Evolutionary conservation across 306 rosid species (phyloP).

Genomic region (Ziziphus jujuba): DNA sequence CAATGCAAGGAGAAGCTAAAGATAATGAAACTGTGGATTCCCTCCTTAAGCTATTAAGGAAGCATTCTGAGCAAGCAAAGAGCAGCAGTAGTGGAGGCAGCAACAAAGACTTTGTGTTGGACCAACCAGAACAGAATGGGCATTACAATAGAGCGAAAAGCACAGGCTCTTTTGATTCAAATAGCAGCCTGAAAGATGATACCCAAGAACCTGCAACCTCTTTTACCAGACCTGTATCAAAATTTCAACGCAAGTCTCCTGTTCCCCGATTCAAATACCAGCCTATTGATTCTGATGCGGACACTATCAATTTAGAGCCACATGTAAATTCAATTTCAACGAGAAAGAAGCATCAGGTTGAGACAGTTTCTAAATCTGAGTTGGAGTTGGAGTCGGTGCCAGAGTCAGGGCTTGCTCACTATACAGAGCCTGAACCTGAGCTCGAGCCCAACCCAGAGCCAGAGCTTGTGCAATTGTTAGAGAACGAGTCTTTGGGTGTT

Average conservation of each 20-base stretch:
- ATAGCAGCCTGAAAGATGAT: constrained; percentile 46
- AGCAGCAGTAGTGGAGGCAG: constrained; percentile 44
- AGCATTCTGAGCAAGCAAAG: constrained; percentile 85
- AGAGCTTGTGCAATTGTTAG: constrained; percentile 48
- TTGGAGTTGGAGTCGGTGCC: constrained; percentile 32
- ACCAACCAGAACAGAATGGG: constrained; percentile 49
- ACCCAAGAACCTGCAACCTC: constrained; percentile 44
- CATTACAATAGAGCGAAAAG: constrained; percentile 41
- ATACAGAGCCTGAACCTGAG: constrained; percentile 41
- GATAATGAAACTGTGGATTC: constrained; percentile 82
- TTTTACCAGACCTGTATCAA: constrained; percentile 66
- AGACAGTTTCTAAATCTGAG: constrained; percentile 37
- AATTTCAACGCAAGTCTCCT: constrained; percentile 82
- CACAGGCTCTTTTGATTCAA: constrained; percentile 41
- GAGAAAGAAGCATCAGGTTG: constrained; percentile 36
- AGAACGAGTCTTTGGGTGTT: constrained; percentile 40
- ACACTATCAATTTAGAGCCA: constrained; percentile 23
- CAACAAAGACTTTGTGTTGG: constrained; percentile 41
- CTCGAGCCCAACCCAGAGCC: constrained; percentile 25
- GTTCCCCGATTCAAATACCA: constrained; percentile 67
- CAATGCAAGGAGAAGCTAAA: constrained; percentile 53
- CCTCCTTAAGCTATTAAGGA: constrained; percentile 77
- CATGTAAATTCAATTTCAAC: constrained; percentile 34
- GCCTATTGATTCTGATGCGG: constrained; percentile 46
- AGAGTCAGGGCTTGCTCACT: constrained; percentile 25